phyloP scores from a whole-genome alignment of 1,284 basidiomycete species.

The Pseudozyma sp. region DNA sequence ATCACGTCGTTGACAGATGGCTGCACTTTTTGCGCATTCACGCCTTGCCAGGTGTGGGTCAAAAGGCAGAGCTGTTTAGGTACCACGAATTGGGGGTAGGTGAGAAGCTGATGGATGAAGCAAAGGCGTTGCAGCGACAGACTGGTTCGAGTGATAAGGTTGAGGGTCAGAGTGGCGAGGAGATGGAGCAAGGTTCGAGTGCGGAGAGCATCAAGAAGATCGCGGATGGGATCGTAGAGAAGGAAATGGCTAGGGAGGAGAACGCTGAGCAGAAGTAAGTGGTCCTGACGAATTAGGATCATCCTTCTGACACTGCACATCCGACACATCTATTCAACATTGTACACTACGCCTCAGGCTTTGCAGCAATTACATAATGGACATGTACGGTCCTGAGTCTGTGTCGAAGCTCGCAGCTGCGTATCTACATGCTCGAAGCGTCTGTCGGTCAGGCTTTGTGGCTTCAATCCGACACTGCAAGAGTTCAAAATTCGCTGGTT shows the following conservation, averaged over 20 bases:
- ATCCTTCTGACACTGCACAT: not conserved
- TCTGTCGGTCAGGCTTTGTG: not conserved
- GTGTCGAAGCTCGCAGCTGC: not conserved
- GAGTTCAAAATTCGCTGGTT: no score
- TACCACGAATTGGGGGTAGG: constrained; percentile 44
- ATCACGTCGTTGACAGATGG: constrained; percentile 83
- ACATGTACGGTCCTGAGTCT: not conserved
- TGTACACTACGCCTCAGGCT: not conserved
- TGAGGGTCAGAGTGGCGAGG: not conserved
- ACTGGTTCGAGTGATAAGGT: not conserved
- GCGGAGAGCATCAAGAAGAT: constrained; percentile 43
- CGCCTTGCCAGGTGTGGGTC: constrained; percentile 84
- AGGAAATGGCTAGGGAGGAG: constrained; percentile 39
- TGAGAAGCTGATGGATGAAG: constrained; percentile 45
- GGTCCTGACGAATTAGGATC: not conserved
- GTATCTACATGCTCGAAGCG: no score
- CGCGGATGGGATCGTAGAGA: constrained; percentile 45
- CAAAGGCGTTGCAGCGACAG: constrained; percentile 29
- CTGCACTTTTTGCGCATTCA: constrained; percentile 83
- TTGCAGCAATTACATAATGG: not conserved
- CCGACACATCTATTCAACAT: not conserved
- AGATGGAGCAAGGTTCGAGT: constrained; percentile 5
- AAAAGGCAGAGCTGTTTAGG: constrained; percentile 81
- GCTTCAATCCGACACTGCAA: no score
- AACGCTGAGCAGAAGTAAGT: constrained; percentile 24